Conservation (phyloP, 2,329 filamentous ascomycete genomes). For the Hymenoscyphus infarciens region DNA sequence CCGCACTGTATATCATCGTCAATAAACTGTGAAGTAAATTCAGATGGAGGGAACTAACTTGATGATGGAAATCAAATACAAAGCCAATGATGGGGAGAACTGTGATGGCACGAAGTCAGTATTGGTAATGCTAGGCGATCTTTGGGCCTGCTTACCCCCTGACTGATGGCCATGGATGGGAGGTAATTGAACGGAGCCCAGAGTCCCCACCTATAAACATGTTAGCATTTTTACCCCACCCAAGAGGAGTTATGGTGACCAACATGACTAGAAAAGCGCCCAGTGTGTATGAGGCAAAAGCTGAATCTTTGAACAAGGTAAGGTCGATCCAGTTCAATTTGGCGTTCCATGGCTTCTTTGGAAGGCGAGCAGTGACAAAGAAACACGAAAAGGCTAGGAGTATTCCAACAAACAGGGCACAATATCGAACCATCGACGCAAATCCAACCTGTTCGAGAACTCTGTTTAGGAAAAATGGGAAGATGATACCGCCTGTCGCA, state of each 20-base stretch:
- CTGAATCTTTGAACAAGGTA: not conserved
- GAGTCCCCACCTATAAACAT: not conserved
- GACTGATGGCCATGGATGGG: not conserved
- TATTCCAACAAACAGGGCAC: not conserved
- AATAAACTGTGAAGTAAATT: no score
- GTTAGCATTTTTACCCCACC: not conserved
- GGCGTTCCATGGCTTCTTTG: not conserved
- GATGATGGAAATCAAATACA: not conserved
- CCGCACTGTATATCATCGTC: no score
- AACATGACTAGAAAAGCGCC: not conserved
- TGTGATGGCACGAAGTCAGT: no score
- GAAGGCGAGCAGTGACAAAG: not conserved
- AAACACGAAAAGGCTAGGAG: not conserved
- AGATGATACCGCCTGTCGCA: not conserved
- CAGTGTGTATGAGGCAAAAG: not conserved
- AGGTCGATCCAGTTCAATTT: not conserved
- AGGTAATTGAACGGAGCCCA: not conserved
- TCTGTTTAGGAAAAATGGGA: not conserved
- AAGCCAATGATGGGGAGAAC: not conserved
- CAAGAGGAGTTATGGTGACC: not conserved
- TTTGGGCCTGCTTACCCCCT: no score
- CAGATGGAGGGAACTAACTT: no score
- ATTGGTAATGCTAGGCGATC: no score
- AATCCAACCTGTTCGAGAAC: not conserved
- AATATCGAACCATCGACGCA: not conserved